A percentile compares a stretch with the other conserved stretches of the same genome.
These are phyloP conservation scores for Sporothrix sp. DNA, from an alignment of 2,329 filamentous ascomycete species.

Conservation along the genomic window DNA sequence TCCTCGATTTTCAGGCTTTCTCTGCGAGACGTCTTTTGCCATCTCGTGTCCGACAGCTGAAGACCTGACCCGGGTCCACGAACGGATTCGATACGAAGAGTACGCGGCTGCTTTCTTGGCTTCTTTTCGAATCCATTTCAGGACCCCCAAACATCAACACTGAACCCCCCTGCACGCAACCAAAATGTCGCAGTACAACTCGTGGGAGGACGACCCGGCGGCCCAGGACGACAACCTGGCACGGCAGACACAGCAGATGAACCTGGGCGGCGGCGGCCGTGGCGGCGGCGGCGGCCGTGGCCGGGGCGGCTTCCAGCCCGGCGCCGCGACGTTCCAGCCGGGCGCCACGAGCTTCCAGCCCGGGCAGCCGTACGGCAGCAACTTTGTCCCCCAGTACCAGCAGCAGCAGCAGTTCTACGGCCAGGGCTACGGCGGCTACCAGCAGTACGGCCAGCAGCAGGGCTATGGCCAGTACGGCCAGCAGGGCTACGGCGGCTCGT, in stretches of 20 bases:
- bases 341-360: conserved; percentile 55
- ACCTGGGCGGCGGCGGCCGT: conserved; percentile 49
- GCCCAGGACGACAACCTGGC: conserved; percentile 71
- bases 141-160: too few relatives aligned
- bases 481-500: conserved; percentile 22
- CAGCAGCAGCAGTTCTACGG: conserved; percentile 16
- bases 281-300: conserved; percentile 12
- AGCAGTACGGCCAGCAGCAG: conserved; percentile 30
- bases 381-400: conserved; percentile 32
- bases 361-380: conserved; percentile 46
- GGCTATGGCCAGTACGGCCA: conserved; percentile 34
- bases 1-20: background rate
- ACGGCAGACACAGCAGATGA: conserved; percentile 66
- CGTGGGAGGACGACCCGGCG: conserved; percentile 83
- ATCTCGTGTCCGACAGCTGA: too few relatives aligned
- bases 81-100: too few relatives aligned
- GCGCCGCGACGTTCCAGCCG: conserved; percentile 62
- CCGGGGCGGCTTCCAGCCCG: conserved; percentile 49
- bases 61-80: too few relatives aligned
- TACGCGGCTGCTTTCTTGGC: too few relatives aligned
- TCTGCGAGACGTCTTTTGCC: background rate
- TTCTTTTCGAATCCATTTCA: background rate
- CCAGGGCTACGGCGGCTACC: conserved; percentile 20
- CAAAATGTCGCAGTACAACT: conserved; percentile 61
- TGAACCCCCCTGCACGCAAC: too few relatives aligned